Conservation (phyloP, 306 rosid species). For the Elaeagnus macrophylla region DNA sequence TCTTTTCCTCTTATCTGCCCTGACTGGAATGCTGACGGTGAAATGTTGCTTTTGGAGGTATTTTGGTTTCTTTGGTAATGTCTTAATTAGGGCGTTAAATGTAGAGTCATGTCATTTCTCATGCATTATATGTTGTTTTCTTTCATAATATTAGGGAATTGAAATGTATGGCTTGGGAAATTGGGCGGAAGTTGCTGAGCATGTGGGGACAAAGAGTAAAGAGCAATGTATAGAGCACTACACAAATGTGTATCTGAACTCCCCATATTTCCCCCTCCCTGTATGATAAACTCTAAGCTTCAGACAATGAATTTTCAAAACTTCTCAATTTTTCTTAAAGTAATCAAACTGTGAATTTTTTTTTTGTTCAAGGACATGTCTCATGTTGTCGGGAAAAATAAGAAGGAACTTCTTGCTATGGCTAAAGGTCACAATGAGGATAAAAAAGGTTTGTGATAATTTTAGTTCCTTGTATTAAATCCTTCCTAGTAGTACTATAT, state of each 20-base stretch:
- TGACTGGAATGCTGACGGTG: slow-evolving; percentile 98
- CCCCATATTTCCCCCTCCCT: slow-evolving; percentile 85
- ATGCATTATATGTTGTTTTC: slow-evolving; percentile 11
- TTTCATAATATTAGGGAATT: slow-evolving; percentile 49
- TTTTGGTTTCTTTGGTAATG: slow-evolving; percentile 15
- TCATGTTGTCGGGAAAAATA: slow-evolving; percentile 90
- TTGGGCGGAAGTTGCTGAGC: slow-evolving; percentile 99
- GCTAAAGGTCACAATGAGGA: slow-evolving; percentile 90
- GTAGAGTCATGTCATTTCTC: slow-evolving; percentile 6
- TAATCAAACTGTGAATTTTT: slow-evolving; percentile 23
- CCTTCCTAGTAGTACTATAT: background rate
- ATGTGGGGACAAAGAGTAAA: slow-evolving; percentile 94
- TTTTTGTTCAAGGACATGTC: slow-evolving; percentile 74
- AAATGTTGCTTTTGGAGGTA: slow-evolving; percentile 93
- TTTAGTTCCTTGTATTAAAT: slow-evolving; percentile 1
- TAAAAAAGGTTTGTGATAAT: slow-evolving; percentile 62
- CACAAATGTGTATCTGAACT: slow-evolving; percentile 60
- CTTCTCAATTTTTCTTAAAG: slow-evolving; percentile 11
- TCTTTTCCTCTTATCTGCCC: slow-evolving; percentile 90
- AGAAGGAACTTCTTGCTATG: slow-evolving; percentile 95
- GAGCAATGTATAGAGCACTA: slow-evolving; percentile 90
- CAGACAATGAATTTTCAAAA: slow-evolving; percentile 10
- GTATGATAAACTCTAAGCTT: slow-evolving; percentile 38
- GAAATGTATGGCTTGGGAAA: slow-evolving; percentile 99
- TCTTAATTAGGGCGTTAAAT: slow-evolving; percentile 11